Base-by-base conservation (phyloP, 768 basidiomycete species). In the Exsudoporus frostii region DNA sequence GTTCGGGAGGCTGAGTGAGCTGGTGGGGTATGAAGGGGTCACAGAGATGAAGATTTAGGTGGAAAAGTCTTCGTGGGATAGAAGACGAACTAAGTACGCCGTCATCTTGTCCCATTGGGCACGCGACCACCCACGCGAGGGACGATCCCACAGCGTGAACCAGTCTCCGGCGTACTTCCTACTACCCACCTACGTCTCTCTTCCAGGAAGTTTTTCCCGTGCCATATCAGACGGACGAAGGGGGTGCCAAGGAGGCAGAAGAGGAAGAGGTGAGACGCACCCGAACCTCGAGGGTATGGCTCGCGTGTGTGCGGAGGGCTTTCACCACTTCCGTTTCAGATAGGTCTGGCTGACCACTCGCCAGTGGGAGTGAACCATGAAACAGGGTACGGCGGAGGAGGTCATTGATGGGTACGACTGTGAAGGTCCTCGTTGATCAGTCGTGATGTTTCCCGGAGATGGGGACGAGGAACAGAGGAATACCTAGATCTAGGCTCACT, bases 91-190 rank as follows among this genome's bases (percentile, higher is more conserved):
- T 58, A 90, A 65, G 61, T 92, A 93, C 10, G 87, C 57, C 0
- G 85, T 88, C 50, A 78, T 59, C 2, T 74, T 64, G 9, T 87
- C 79, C 90, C 90, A 92, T 13, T 82, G 76, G 13, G 64, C 66
- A 61, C 77, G 63, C 53, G 65, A 59, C 49, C 61, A 71, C 64
- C 54, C 60, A 58, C 45, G 68, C 46, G 48, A 63, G 40, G 34
- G 59, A 51, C 47, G 62, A 36, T 56, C 62, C 19, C 39, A 59
- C 45, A 58, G 53, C 29, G 29, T 58, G 17, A 58, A 59, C 79
- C 76, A 78, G 52, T 75, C 74, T 53, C 76, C 82, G 71, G 13
- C 88, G 77, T 11, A 90, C 70, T 72, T 91, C 84, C 56, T 86
- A 92, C 13, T n/a, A n/a, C n/a, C 81, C 80, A 1, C 84, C 83